A percentile compares a stretch with the other conserved stretches of the same genome.
These are phyloP conservation scores for Nitzschia palea DNA, from an alignment of 108 stramenopile genomes.

Conservation along the genomic window DNA sequence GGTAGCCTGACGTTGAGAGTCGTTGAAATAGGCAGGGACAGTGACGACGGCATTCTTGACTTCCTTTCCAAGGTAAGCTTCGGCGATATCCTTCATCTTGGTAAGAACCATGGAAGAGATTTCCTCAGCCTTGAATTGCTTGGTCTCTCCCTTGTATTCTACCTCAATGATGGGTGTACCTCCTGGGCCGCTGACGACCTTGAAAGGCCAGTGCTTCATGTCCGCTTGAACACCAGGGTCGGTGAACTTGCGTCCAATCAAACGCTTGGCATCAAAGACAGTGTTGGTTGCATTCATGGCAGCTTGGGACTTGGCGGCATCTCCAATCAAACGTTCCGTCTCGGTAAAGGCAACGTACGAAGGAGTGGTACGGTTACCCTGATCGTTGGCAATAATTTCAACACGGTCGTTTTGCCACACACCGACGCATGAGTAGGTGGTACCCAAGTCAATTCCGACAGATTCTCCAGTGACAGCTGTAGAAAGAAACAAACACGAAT, in stretches of 20 bases:
- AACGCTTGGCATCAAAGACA: conserved; percentile 98
- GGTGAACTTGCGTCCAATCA: conserved; percentile 95
- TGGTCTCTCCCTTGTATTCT: conserved; percentile 96
- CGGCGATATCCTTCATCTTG: conserved; percentile 99
- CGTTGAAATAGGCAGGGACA: conserved; percentile 99
- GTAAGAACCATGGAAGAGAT: conserved; percentile 98
- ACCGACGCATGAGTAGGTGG: conserved; percentile 98
- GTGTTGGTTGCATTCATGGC: conserved; percentile 99
- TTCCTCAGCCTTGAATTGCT: conserved; percentile 98
- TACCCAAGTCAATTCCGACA: conserved; percentile 92
- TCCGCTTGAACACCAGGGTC: conserved; percentile 94
- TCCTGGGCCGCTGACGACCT: conserved; percentile 85
- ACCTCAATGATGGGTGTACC: conserved; percentile 97
- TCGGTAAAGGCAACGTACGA: conserved; percentile 99
- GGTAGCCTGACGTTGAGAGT: conserved; percentile 99
- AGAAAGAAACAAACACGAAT: not conserved
- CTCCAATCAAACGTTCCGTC: conserved; percentile 98
- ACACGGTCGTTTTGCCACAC: conserved; percentile 99
- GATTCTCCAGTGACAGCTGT: conserved; percentile 74
- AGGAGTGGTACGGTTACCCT: conserved; percentile 99
- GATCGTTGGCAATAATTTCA: conserved; percentile 99
- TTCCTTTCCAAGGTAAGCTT: conserved; percentile 98
- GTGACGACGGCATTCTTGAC: conserved; percentile 99
- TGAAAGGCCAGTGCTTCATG: conserved; percentile 99
- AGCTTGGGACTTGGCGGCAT: conserved; percentile 93